Percentiles rank a stretch among this genome's conserved stretches.
Evolutionary conservation across 2,329 filamentous ascomycete genomes (phyloP).

Genomic region (Blastomyces silverae): DNA sequence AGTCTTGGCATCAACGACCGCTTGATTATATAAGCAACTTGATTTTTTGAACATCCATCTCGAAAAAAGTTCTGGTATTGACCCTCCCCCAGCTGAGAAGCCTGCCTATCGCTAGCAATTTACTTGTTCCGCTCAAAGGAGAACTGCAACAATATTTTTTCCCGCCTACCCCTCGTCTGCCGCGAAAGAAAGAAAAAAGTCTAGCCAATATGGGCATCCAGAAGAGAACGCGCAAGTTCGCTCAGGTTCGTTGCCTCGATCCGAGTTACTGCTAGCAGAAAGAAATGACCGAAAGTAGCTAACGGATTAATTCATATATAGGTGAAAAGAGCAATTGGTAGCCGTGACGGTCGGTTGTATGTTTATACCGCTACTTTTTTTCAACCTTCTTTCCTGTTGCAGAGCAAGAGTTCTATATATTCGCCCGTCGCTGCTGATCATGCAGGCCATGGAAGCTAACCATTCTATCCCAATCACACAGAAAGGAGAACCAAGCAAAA

Average conservation of each 20-base stretch:
- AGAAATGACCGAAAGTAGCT: neutral
- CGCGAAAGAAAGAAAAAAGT: neutral
- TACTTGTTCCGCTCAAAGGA: neutral
- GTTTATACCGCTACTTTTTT: slow-evolving; percentile 18
- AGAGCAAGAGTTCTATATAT: neutral
- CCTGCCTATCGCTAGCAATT: neutral
- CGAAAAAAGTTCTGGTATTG: too few relatives aligned
- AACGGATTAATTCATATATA: slow-evolving; percentile 15
- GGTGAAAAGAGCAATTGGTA: slow-evolving; percentile 76
- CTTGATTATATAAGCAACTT: too few relatives aligned
- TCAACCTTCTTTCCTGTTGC: neutral
- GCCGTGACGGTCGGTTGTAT: slow-evolving; percentile 65
- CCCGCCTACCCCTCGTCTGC: neutral
- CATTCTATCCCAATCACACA: slow-evolving; percentile 15
- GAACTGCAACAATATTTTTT: neutral
- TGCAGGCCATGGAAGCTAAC: neutral
- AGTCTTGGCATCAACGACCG: too few relatives aligned
- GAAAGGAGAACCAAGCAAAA: slow-evolving; percentile 64
- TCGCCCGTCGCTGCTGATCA: too few relatives aligned
- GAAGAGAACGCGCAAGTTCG: slow-evolving; percentile 91
- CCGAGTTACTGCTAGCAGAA: neutral
- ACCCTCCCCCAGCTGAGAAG: neutral
- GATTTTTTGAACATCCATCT: too few relatives aligned
- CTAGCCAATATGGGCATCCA: slow-evolving; percentile 67
- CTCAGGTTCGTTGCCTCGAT: slow-evolving; percentile 44